These are phyloP conservation scores for Podosphaera aphanis DNA, from an alignment of 2,329 filamentous ascomycete genomes.

Conservation along the genomic window DNA sequence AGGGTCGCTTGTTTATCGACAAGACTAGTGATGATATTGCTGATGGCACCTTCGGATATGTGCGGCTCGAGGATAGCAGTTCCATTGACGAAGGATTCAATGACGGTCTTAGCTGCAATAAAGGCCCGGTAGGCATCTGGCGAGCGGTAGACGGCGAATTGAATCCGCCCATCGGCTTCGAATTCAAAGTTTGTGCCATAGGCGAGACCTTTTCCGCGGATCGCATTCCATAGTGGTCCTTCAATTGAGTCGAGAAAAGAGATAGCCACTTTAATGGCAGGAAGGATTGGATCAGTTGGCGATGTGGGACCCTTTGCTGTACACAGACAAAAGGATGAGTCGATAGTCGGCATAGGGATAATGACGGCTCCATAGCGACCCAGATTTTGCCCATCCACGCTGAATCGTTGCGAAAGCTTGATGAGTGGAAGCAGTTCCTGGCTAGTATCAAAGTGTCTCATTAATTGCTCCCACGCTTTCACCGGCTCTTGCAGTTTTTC, in stretches of 20 bases:
- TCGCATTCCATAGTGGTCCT: conserved; percentile 79
- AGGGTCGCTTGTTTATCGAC: conserved; percentile 79
- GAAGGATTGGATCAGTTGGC: conserved; percentile 53
- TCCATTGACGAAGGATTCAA: conserved; percentile 52
- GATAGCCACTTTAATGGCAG: conserved; percentile 67
- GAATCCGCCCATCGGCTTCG: conserved; percentile 57
- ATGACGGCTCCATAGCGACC: conserved; percentile 54
- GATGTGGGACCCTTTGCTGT: conserved; percentile 51
- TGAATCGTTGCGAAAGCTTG: conserved; percentile 47
- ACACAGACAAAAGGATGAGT: conserved; percentile 71
- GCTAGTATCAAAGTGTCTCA: conserved; percentile 16
- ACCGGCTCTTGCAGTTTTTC: conserved; percentile 52
- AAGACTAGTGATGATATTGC: conserved; percentile 63
- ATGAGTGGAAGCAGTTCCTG: conserved; percentile 45
- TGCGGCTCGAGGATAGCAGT: conserved; percentile 44
- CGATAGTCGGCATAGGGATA: conserved; percentile 74
- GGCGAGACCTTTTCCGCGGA: conserved; percentile 78
- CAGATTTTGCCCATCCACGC: conserved; percentile 46
- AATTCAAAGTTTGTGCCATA: conserved; percentile 68
- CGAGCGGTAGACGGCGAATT: conserved; percentile 73
- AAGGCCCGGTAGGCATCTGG: conserved; percentile 79
- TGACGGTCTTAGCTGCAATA: conserved; percentile 47
- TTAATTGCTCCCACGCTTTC: conserved; percentile 49
- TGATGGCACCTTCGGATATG: conserved; percentile 64
- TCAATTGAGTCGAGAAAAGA: conserved; percentile 85